phyloP scores from a whole-genome alignment of 1,139 yeast genomes.

The Candida freyschussii region DNA sequence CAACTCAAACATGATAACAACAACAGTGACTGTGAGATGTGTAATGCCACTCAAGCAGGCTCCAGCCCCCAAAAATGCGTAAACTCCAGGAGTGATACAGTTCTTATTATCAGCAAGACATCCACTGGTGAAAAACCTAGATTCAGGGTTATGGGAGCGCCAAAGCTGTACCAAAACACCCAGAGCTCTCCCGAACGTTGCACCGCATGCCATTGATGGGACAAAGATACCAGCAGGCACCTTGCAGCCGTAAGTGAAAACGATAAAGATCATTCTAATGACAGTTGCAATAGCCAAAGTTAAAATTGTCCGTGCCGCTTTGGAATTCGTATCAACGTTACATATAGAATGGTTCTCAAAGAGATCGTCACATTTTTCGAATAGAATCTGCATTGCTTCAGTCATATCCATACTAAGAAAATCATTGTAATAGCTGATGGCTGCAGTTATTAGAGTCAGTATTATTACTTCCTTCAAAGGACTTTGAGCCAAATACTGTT shows the following conservation, averaged over 20 bases:
- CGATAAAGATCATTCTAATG: slow-evolving; percentile 64
- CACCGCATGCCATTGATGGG: slow-evolving; percentile 68
- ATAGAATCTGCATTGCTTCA: slow-evolving; percentile 84
- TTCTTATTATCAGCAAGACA: slow-evolving; percentile 37
- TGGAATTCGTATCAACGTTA: slow-evolving; percentile 36
- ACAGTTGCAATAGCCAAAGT: slow-evolving; percentile 69
- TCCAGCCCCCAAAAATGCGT: slow-evolving; percentile 96
- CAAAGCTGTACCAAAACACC: slow-evolving; percentile 65
- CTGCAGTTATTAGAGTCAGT: slow-evolving; percentile 66
- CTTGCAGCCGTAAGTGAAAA: slow-evolving; percentile 73
- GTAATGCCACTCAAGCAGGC: slow-evolving; percentile 94
- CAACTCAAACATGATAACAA: slow-evolving; percentile 90
- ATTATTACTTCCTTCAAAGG: slow-evolving; percentile 69
- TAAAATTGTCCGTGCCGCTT: slow-evolving; percentile 23
- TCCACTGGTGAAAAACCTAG: slow-evolving; percentile 40
- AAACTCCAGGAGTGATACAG: slow-evolving; percentile 88
- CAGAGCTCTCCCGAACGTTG: slow-evolving; percentile 66
- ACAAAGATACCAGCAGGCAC: slow-evolving; percentile 66
- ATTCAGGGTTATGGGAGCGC: slow-evolving; percentile 39
- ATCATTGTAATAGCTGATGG: slow-evolving; percentile 77
- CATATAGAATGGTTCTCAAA: slow-evolving; percentile 43
- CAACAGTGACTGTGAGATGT: slow-evolving; percentile 86
- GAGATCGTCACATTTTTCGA: slow-evolving; percentile 63
- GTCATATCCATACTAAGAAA: slow-evolving; percentile 89
- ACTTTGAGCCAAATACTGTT: slow-evolving; percentile 48